Percentiles rank a stretch among this genome's conserved stretches.
These are phyloP conservation scores for Neonothopanus nambi DNA, from an alignment of 1,284 basidiomycete species.

Conservation along the genomic window DNA sequence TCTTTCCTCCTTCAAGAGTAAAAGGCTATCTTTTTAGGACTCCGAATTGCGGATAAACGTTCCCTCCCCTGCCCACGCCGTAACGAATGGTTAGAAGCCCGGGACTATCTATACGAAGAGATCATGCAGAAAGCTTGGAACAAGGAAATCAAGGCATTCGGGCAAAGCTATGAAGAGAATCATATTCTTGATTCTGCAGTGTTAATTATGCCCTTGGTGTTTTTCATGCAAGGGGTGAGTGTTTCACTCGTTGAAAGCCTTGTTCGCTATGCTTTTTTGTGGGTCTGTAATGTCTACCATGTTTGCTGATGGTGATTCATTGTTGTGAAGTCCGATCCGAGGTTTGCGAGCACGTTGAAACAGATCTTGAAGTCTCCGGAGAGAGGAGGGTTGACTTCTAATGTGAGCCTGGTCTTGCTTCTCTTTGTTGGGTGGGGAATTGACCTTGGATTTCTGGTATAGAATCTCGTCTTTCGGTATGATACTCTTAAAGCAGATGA, in stretches of 20 bases:
- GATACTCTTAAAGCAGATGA: constrained; percentile 82
- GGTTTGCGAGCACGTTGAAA: constrained; percentile 82
- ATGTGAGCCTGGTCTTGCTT: constrained; percentile 45
- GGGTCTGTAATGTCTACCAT: no score
- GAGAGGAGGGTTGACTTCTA: constrained; percentile 85
- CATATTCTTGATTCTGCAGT: constrained; percentile 65
- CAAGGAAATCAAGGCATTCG: constrained; percentile 63
- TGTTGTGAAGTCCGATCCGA: constrained; percentile 85
- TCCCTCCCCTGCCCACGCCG: constrained; percentile 76
- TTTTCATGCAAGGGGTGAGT: constrained; percentile 78
- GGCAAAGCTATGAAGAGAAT: constrained; percentile 77
- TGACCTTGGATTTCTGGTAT: not conserved
- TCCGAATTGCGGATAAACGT: constrained; percentile 89
- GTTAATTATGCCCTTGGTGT: constrained; percentile 84
- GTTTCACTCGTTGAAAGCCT: not conserved
- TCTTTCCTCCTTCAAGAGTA: no score
- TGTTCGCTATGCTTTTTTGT: not conserved
- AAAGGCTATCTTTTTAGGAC: no score
- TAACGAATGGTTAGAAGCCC: constrained; percentile 68
- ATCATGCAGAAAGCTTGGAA: constrained; percentile 85
- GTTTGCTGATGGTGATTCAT: not conserved
- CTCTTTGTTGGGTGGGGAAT: not conserved
- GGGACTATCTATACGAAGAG: constrained; percentile 84
- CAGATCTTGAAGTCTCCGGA: constrained; percentile 83
- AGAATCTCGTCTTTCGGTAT: constrained; percentile 79